phyloP scores from a whole-genome alignment of 305 asterid species.

The Nicotiana rustica region DNA sequence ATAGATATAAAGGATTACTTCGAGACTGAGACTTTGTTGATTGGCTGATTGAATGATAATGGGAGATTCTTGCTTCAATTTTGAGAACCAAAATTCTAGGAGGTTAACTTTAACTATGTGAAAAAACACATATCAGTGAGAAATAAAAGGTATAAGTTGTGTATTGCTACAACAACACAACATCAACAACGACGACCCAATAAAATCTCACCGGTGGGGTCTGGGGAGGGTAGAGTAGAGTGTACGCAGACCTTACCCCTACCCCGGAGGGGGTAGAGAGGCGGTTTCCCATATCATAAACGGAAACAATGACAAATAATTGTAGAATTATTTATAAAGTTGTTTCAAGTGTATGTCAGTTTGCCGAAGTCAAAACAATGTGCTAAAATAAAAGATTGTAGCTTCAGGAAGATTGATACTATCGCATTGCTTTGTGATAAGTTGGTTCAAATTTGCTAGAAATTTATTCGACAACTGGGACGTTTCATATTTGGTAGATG shows the following conservation, averaged over 20 bases:
- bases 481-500: not conserved
- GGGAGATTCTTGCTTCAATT: not conserved
- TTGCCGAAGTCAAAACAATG: too few relatives aligned
- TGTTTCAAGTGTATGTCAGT: too few relatives aligned
- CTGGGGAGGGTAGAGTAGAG: too few relatives aligned
- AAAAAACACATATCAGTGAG: not conserved
- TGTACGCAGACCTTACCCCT: too few relatives aligned
- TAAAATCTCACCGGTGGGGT: too few relatives aligned
- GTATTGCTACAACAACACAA: too few relatives aligned
- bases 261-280: too few relatives aligned
- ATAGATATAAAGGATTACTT: constrained; percentile 6
- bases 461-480: not conserved
- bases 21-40: not conserved
- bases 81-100: not conserved
- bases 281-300: too few relatives aligned
- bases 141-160: too few relatives aligned
- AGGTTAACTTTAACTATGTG: not conserved
- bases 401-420: not conserved
- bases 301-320: not conserved
- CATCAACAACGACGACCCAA: too few relatives aligned
- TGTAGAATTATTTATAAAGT: not conserved
- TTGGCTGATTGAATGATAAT: not conserved
- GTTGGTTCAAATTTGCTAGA: not conserved
- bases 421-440: not conserved
- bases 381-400: not conserved